Base-by-base conservation (phyloP, 495 filamentous ascomycete species). In the Aspergillus sclerotiicarbonarius region DNA sequence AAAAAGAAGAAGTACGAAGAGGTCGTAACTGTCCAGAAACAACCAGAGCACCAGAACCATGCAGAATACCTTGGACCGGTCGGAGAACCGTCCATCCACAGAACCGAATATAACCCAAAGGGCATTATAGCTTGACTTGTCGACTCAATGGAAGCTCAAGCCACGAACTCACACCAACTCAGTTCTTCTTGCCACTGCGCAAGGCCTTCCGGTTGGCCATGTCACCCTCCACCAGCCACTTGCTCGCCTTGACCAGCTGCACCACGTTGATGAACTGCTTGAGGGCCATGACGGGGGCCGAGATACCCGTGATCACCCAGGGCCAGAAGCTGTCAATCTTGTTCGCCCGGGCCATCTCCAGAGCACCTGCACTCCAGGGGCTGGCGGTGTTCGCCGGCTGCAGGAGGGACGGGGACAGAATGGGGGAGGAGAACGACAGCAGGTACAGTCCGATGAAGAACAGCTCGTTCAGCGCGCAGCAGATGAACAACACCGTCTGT, bases 391-490 rank as follows among this genome's bases (percentile, higher is more conserved):
- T 82, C 46, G 77, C 77, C 2, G 89, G 73, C 57, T 76, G 71
- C 39, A 96, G 84, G 16, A 97, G 89, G 29, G 87, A 88, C 0
- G 92, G 91, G 3, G 90, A 92, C 55, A 97, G 83, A 29, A 82
- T 80, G 1, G 92, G 92, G 37, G 89, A 92, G 46, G 87, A 91
- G 82, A 99, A 99, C 63, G 92, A 96, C 45, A 99, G 85, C 44
- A 99, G 89, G 78, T 99, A 99, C 61, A 98, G 83, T 45, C 91
- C 92, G 69, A 99, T 92, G 80, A 98, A 99, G 81, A 96, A 98
- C 57, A 90, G 71, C 73, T 99, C 95, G 73, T 98, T 98, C 33
- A 94, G 76, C 46, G 84, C 81, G 74, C 95, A 99, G 77, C 88
- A 90, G 59, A 89, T 67, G 80, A 98, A 98, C 54, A 99, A 82